A percentile compares a stretch with the other conserved stretches of the same genome.
phyloP scores from a whole-genome alignment of 495 filamentous ascomycete species.

The Cercophora newfieldiana region DNA sequence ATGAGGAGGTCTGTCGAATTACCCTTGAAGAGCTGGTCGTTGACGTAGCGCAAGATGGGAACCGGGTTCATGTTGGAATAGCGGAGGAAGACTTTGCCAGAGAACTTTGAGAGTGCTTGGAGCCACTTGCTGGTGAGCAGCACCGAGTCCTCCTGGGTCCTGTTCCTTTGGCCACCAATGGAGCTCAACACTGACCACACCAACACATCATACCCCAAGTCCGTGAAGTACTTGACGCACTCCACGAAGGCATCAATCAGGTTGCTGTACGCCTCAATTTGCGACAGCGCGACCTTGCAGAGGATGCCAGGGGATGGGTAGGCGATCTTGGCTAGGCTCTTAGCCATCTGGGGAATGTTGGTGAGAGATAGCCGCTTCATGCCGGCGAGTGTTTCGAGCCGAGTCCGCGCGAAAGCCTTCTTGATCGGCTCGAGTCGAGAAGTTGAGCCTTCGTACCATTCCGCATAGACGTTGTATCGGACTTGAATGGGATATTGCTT shows the following conservation, averaged over 20 bases:
- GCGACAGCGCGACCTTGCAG: conserved; percentile 78
- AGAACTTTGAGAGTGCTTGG: conserved; percentile 77
- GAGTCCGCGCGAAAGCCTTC: conserved; percentile 72
- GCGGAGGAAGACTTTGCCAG: conserved; percentile 82
- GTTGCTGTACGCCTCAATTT: conserved; percentile 90
- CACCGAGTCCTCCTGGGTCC: conserved; percentile 75
- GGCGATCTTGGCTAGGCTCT: conserved; percentile 81
- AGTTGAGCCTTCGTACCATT: conserved; percentile 80
- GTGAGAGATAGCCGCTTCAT: conserved; percentile 83
- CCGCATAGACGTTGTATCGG: conserved; percentile 87
- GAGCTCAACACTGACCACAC: conserved; percentile 84
- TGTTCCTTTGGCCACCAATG: conserved; percentile 71
- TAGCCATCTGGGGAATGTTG: conserved; percentile 81
- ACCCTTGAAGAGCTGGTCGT: conserved; percentile 73
- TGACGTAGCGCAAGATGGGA: conserved; percentile 87
- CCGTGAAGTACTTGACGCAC: conserved; percentile 89
- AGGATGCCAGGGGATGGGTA: conserved; percentile 87
- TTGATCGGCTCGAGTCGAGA: conserved; percentile 77
- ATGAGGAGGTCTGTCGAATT: conserved; percentile 86
- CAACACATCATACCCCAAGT: conserved; percentile 88
- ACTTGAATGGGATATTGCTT: conserved; percentile 71
- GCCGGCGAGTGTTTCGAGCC: conserved; percentile 73
- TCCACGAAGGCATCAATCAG: conserved; percentile 90
- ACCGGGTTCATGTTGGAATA: conserved; percentile 78
- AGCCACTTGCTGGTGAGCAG: conserved; percentile 90